Evolutionary conservation across 345 rosid species (phyloP).

Genomic region (Geranium rotundifolium): DNA sequence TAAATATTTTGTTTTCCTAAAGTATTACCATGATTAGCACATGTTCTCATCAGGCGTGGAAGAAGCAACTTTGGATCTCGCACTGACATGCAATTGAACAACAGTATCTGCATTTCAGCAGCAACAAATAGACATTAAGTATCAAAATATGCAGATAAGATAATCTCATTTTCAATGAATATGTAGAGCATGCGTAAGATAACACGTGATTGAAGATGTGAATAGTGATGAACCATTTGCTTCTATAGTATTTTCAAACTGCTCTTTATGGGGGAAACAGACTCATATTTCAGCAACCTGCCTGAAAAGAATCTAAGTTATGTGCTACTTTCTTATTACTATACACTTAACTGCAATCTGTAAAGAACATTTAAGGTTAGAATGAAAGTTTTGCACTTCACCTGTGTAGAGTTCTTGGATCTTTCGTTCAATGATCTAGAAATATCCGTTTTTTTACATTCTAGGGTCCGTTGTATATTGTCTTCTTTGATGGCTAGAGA

Average conservation of each 20-base stretch:
- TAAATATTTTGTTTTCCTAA: conserved; percentile 6
- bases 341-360: not conserved
- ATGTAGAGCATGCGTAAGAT: not conserved
- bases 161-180: not conserved
- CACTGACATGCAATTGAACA: conserved; percentile 91
- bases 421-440: conserved; percentile 22
- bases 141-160: not conserved
- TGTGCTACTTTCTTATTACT: too few species aligned
- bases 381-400: conserved; percentile 8
- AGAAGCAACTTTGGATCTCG: conserved; percentile 74
- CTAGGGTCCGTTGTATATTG: conserved; percentile 9
- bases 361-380: not conserved
- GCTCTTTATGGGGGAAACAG: not conserved
- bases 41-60: conserved; percentile 40
- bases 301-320: not conserved
- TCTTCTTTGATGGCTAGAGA: conserved; percentile 51
- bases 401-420: conserved; percentile 50
- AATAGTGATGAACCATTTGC: not conserved
- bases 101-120: conserved; percentile 54
- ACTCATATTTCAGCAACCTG: not conserved
- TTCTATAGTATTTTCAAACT: not conserved
- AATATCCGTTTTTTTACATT: conserved; percentile 17
- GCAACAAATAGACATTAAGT: not conserved
- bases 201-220: not conserved
- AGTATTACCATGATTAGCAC: conserved; percentile 19